Evolutionary conservation across 805 yeast species (phyloP).

Genomic region (Candida berthetii): DNA sequence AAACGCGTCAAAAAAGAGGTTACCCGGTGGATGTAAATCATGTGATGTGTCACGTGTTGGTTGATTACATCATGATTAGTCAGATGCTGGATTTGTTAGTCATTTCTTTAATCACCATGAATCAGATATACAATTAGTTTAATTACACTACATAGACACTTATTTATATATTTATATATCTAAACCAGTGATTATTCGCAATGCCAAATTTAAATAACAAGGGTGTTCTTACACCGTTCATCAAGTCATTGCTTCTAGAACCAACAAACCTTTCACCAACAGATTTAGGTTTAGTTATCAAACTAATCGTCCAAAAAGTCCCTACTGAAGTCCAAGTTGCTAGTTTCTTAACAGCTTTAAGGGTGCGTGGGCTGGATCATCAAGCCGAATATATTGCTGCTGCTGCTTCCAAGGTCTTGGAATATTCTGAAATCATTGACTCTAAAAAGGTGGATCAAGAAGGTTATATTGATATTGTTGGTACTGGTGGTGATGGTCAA

Average conservation of each 20-base stretch:
- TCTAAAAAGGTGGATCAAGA: conserved; percentile 33
- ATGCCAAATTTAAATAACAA: not conserved
- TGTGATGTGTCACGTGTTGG: too few species aligned
- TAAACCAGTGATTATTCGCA: too few species aligned
- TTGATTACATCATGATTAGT: too few species aligned
- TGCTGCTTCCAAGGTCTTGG: conserved; percentile 72
- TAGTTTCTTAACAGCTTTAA: conserved; percentile 73
- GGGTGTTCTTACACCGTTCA: conserved; percentile 42
- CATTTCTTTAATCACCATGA: too few species aligned
- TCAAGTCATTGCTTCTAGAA: conserved; percentile 53
- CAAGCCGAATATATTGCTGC: conserved; percentile 77
- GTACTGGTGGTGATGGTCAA: conserved; percentile 99
- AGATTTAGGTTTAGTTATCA: conserved; percentile 61
- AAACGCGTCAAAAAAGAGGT: too few species aligned
- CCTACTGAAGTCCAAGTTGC: conserved; percentile 68
- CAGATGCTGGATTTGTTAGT: too few species aligned
- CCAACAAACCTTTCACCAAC: conserved; percentile 59
- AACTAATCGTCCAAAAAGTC: conserved; percentile 50
- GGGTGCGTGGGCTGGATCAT: conserved; percentile 72
- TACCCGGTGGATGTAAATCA: too few species aligned
- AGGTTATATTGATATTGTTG: conserved; percentile 84
- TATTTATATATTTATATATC: too few species aligned
- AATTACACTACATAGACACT: too few species aligned
- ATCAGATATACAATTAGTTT: too few species aligned
- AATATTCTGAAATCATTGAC: conserved; percentile 53